Evolutionary conservation across 1,284 basidiomycete genomes (phyloP).

Genomic region (Microbotryum scabiosae): DNA sequence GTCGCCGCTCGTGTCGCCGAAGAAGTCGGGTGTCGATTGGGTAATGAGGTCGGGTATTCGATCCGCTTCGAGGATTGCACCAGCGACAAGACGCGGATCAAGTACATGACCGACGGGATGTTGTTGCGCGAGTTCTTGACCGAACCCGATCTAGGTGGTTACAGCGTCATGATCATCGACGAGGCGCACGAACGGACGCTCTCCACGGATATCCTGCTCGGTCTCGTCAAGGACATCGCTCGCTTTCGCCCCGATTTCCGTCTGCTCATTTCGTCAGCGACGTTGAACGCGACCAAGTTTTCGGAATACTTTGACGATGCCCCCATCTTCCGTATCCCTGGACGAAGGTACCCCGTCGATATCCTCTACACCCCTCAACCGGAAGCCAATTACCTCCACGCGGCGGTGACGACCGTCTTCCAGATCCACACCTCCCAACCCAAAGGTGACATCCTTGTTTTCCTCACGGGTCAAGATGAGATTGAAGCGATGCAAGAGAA

Average conservation of each 20-base stretch:
- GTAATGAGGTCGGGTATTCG: slow-evolving; percentile 95
- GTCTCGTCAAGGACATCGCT: slow-evolving; percentile 97
- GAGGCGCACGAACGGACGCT: slow-evolving; percentile 94
- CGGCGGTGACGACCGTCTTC: slow-evolving; percentile 96
- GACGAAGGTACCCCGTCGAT: slow-evolving; percentile 93
- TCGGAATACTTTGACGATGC: slow-evolving; percentile 91
- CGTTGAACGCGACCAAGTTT: slow-evolving; percentile 79
- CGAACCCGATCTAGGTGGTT: slow-evolving; percentile 86
- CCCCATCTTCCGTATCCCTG: slow-evolving; percentile 89
- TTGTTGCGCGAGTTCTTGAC: slow-evolving; percentile 91
- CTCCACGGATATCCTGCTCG: slow-evolving; percentile 93
- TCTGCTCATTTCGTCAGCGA: slow-evolving; percentile 89
- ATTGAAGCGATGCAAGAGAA: slow-evolving; percentile 93
- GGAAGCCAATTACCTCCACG: slow-evolving; percentile 96
- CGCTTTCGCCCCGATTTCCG: slow-evolving; percentile 87
- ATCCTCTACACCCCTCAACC: slow-evolving; percentile 97
- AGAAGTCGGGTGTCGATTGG: slow-evolving; percentile 93
- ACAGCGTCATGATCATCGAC: slow-evolving; percentile 87
- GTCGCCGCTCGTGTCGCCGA: slow-evolving; percentile 98
- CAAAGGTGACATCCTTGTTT: slow-evolving; percentile 95
- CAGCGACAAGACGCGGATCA: slow-evolving; percentile 91
- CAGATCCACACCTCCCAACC: slow-evolving; percentile 99
- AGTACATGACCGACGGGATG: slow-evolving; percentile 91
- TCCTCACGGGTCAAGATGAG: slow-evolving; percentile 98
- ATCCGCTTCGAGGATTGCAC: slow-evolving; percentile 99